A percentile compares a stretch with the other conserved stretches of the same genome.
Conservation (phyloP, 1,284 basidiomycete genomes). For the Rhodotorula sp. region DNA sequence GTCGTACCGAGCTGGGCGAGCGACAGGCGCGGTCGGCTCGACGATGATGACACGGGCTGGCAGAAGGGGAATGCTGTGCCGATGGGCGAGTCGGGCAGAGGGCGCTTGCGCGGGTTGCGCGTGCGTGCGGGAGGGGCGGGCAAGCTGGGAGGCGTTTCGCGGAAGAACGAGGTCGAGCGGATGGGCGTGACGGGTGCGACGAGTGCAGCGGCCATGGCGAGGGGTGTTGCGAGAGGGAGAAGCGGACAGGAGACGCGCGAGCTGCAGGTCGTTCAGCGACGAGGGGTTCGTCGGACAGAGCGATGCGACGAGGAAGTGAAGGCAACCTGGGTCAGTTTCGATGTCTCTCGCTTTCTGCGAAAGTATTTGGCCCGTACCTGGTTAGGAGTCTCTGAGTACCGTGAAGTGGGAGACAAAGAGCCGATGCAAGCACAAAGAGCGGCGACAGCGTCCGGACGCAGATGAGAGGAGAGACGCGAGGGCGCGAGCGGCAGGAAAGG, state of each 20-base stretch:
- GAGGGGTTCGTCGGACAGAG: not conserved
- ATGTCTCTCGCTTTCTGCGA: no score
- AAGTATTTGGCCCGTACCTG: not conserved
- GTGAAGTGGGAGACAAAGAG: no score
- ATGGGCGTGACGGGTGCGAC: constrained; percentile 8
- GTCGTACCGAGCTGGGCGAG: no score
- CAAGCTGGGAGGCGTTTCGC: not conserved
- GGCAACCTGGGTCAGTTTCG: not conserved
- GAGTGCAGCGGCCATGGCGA: not conserved
- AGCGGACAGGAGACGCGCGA: not conserved
- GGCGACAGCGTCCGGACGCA: no score
- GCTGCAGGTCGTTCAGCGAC: not conserved
- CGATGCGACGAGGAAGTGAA: not conserved
- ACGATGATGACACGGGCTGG: not conserved
- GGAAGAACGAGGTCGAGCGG: constrained; percentile 4
- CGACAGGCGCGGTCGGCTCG: not conserved
- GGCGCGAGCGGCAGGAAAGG: no score
- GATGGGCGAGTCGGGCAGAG: constrained; percentile 10
- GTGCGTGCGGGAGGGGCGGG: constrained; percentile 1
- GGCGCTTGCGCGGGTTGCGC: constrained; percentile 8
- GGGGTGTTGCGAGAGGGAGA: no score
- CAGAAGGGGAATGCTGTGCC: constrained; percentile 4
- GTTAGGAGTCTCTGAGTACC: not conserved
- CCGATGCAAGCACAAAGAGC: no score
- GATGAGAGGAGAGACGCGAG: no score